Conservation (phyloP, 2,329 filamentous ascomycete species). For the Aspergillus carbonarius region DNA sequence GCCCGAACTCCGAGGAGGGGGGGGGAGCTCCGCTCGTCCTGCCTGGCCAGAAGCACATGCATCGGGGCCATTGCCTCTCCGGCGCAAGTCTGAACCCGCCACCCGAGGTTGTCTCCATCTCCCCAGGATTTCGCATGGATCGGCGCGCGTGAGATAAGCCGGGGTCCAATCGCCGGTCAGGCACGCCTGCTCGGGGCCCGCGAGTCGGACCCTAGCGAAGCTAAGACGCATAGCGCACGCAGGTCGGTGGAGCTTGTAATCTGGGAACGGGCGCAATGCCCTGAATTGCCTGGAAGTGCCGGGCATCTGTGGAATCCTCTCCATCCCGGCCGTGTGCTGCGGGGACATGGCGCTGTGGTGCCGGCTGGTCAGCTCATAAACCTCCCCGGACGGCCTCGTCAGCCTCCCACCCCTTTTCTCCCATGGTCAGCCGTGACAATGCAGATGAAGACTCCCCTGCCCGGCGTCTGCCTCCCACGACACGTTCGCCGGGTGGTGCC, state of each 20-base stretch:
- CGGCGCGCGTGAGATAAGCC: background rate
- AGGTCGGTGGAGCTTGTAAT: background rate
- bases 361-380: conserved; percentile 9
- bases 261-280: background rate
- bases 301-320: too few species aligned
- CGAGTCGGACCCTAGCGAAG: background rate
- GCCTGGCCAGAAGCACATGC: background rate
- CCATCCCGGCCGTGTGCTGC: background rate
- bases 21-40: background rate
- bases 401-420: background rate
- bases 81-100: background rate
- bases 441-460: conserved; percentile 2
- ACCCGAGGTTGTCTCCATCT: background rate
- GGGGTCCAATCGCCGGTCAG: background rate
- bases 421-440: background rate
- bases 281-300: background rate
- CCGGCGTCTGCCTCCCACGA: conserved; percentile 3
- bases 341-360: background rate
- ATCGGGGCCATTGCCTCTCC: conserved; percentile 1
- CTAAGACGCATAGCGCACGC: conserved; percentile 2
- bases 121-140: background rate
- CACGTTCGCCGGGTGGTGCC: conserved; percentile 2
- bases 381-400: background rate
- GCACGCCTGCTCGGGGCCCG: background rate
- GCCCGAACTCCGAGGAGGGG: background rate